Conservation (phyloP, 2,329 filamentous ascomycete species). For the Aspergillus versicolor region DNA sequence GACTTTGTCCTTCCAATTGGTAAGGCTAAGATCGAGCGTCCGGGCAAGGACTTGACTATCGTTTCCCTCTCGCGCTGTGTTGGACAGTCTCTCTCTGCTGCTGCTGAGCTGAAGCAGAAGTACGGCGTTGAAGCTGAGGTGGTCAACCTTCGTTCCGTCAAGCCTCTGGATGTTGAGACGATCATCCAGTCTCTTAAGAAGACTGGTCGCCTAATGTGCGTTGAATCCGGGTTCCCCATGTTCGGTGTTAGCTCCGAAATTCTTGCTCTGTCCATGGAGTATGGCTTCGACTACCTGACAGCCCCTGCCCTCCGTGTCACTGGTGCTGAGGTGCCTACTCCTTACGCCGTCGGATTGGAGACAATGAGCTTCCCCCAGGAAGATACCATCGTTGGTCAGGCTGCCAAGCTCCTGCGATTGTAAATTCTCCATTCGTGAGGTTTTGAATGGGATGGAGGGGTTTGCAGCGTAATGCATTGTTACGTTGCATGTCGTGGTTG, state of each 20-base stretch:
- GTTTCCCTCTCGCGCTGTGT: slow-evolving; percentile 94
- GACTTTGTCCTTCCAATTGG: slow-evolving; percentile 97
- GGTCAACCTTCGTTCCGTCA: slow-evolving; percentile 96
- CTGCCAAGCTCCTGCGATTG: slow-evolving; percentile 82
- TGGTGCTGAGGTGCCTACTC: slow-evolving; percentile 94
- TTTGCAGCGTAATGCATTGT: slow-evolving; percentile 29
- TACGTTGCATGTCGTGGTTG: slow-evolving; percentile 31
- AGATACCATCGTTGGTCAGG: slow-evolving; percentile 80
- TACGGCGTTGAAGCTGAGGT: slow-evolving; percentile 96
- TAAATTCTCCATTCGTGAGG: slow-evolving; percentile 44
- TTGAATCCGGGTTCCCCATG: slow-evolving; percentile 94
- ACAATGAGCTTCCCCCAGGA: slow-evolving; percentile 94
- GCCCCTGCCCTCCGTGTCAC: slow-evolving; percentile 92
- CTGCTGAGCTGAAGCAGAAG: slow-evolving; percentile 89
- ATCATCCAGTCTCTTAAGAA: slow-evolving; percentile 99
- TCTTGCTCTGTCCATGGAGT: slow-evolving; percentile 92
- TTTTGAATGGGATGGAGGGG: slow-evolving; percentile 14
- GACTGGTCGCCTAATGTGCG: slow-evolving; percentile 84
- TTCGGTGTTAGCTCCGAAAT: slow-evolving; percentile 93
- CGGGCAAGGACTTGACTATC: slow-evolving; percentile 93
- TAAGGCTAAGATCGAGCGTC: slow-evolving; percentile 98
- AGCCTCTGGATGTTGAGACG: slow-evolving; percentile 91
- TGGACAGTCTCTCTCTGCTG: slow-evolving; percentile 83
- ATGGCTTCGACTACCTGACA: slow-evolving; percentile 96
- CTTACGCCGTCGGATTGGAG: slow-evolving; percentile 90